Conservation (phyloP, 306 rosid species). For the Hylodesmum podocarpum region DNA sequence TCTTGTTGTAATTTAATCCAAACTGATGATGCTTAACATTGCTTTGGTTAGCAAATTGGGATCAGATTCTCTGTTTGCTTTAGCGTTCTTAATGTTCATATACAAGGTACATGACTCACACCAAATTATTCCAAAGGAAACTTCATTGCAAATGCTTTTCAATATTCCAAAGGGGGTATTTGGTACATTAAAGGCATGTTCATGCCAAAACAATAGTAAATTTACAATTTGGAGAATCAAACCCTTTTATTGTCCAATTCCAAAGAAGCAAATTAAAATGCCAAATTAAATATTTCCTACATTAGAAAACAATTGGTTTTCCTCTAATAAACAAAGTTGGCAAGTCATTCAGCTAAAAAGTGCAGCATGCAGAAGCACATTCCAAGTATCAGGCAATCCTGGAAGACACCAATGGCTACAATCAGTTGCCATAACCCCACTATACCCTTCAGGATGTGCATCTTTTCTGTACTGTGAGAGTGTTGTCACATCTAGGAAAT, state of each 20-base stretch:
- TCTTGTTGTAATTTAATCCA: not conserved
- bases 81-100: not conserved
- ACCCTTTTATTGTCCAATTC: slow-evolving; percentile 47
- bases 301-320: slow-evolving; percentile 43
- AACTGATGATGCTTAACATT: slow-evolving; percentile 3
- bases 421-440: slow-evolving; percentile 60
- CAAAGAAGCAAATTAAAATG: slow-evolving; percentile 41
- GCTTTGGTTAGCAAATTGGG: not conserved
- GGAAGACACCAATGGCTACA: slow-evolving; percentile 99
- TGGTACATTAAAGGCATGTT: slow-evolving; percentile 32
- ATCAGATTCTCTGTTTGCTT: slow-evolving; percentile 19
- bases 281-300: slow-evolving; percentile 27
- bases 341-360: slow-evolving; percentile 53
- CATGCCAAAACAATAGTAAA: slow-evolving; percentile 40
- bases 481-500: slow-evolving; percentile 69
- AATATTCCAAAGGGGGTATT: slow-evolving; percentile 29
- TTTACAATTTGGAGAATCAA: slow-evolving; percentile 39
- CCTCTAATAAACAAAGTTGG: slow-evolving; percentile 19
- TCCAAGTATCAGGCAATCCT: slow-evolving; percentile 97
- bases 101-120: slow-evolving; percentile 1
- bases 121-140: slow-evolving; percentile 23
- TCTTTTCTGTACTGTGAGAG: slow-evolving; percentile 83
- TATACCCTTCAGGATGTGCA: slow-evolving; percentile 78
- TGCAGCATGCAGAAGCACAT: slow-evolving; percentile 71
- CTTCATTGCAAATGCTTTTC: slow-evolving; percentile 25